phyloP scores from a whole-genome alignment of 345 rosid genomes.

The Zanthoxylum bungeanum region DNA sequence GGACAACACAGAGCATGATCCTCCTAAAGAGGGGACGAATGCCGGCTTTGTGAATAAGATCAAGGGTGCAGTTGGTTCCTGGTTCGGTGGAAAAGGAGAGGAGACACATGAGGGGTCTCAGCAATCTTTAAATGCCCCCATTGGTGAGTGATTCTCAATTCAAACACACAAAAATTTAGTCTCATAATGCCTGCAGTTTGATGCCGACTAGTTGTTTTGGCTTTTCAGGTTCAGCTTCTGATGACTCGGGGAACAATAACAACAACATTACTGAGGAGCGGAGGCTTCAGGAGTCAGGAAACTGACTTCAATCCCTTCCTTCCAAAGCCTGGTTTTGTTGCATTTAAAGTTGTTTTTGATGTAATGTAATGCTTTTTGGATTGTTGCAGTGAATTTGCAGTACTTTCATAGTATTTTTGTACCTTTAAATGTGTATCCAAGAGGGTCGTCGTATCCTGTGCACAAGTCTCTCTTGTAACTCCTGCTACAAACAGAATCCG shows the following conservation, averaged over 20 bases:
- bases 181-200: background rate
- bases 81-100: conserved; percentile 34
- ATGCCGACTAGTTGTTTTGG: background rate
- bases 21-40: conserved; percentile 13
- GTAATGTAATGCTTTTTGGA: background rate
- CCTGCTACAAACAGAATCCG: no score
- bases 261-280: conserved; percentile 11
- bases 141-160: conserved; percentile 17
- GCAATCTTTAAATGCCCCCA: conserved; percentile 26
- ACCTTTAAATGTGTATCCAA: background rate
- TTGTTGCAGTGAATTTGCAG: no score
- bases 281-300: conserved; percentile 36
- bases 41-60: conserved; percentile 22
- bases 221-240: conserved; percentile 9
- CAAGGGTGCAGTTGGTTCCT: no score
- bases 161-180: no score
- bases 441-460: no score
- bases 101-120: conserved; percentile 25
- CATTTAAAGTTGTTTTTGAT: background rate
- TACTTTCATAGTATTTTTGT: background rate
- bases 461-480: no score
- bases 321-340: background rate
- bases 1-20: conserved; percentile 29
- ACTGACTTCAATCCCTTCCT: conserved; percentile 22
- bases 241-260: conserved; percentile 6